Percentiles rank a stretch among this genome's conserved stretches.
phyloP scores from a whole-genome alignment of 179 eudicot genomes.

The Carnegiea gigantea region DNA sequence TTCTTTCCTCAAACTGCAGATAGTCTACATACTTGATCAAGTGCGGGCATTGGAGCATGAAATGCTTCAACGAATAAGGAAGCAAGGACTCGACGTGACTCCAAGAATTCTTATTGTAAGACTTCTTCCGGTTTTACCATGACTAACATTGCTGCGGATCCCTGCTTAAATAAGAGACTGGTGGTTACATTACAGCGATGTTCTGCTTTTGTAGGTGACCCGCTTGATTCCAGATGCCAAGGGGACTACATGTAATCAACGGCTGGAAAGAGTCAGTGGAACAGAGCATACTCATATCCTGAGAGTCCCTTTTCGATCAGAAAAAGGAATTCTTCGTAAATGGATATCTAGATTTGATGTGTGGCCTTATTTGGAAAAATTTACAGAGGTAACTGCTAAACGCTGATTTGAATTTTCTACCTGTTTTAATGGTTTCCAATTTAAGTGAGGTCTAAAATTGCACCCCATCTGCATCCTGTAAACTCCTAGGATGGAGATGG shows the following conservation, averaged over 20 bases:
- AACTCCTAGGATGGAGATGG: neutral
- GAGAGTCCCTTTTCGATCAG: slow-evolving; percentile 75
- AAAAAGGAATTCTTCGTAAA: slow-evolving; percentile 66
- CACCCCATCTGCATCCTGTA: neutral
- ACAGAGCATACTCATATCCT: slow-evolving; percentile 66
- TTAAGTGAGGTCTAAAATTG: neutral
- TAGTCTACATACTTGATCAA: slow-evolving; percentile 85
- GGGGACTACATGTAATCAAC: slow-evolving; percentile 78
- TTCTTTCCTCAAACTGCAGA: slow-evolving; percentile 36
- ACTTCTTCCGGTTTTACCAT: neutral
- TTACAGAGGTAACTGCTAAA: slow-evolving; percentile 55
- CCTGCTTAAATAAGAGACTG: neutral
- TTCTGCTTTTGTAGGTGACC: slow-evolving; percentile 52
- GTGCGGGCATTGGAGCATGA: slow-evolving; percentile 81
- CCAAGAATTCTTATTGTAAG: slow-evolving; percentile 78
- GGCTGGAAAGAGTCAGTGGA: slow-evolving; percentile 69
- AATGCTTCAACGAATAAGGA: slow-evolving; percentile 57
- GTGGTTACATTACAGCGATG: neutral
- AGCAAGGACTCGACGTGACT: slow-evolving; percentile 60
- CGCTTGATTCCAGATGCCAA: slow-evolving; percentile 87
- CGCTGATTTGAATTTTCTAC: neutral
- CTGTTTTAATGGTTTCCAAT: neutral
- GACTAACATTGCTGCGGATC: neutral
- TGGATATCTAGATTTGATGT: slow-evolving; percentile 91
- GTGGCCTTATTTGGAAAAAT: slow-evolving; percentile 81